phyloP scores from a whole-genome alignment of 1,284 basidiomycete species.

The Porphyrellus sp. region DNA sequence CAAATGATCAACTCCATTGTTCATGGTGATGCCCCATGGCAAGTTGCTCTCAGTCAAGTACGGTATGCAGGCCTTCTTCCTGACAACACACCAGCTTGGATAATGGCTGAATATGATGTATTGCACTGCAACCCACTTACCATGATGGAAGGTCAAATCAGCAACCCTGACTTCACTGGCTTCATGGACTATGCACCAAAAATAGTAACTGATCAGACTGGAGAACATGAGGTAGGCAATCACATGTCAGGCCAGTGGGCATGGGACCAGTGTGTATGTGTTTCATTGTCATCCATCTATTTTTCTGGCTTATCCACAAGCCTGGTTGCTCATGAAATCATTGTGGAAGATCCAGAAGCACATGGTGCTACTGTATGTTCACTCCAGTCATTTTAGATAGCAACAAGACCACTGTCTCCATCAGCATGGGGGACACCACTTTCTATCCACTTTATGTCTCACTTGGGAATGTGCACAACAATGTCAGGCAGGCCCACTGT shows the following conservation, averaged over 20 bases:
- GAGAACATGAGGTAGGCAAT: not conserved
- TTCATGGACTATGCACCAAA: not conserved
- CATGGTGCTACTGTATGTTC: slow-evolving; percentile 2
- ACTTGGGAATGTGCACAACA: not conserved
- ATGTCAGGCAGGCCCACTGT: not conserved
- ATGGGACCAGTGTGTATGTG: not conserved
- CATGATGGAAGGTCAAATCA: not conserved
- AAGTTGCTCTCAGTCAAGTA: not conserved
- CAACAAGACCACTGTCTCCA: not conserved
- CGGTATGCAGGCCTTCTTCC: not conserved
- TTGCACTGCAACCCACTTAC: not conserved
- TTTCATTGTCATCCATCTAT: not conserved
- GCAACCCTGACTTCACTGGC: not conserved
- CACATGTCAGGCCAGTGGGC: not conserved
- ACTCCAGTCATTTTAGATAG: not conserved
- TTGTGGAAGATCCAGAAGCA: not conserved
- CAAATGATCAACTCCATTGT: not conserved
- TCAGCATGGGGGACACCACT: not conserved
- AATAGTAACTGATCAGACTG: not conserved
- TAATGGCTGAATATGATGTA: not conserved
- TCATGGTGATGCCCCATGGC: not conserved
- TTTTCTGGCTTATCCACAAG: not conserved
- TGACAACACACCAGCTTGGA: not conserved
- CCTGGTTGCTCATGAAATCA: not conserved
- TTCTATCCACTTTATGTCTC: slow-evolving; percentile 2